These are phyloP conservation scores for Pseudotulostoma volvatum DNA, from an alignment of 495 filamentous ascomycete species.

Conservation along the genomic window DNA sequence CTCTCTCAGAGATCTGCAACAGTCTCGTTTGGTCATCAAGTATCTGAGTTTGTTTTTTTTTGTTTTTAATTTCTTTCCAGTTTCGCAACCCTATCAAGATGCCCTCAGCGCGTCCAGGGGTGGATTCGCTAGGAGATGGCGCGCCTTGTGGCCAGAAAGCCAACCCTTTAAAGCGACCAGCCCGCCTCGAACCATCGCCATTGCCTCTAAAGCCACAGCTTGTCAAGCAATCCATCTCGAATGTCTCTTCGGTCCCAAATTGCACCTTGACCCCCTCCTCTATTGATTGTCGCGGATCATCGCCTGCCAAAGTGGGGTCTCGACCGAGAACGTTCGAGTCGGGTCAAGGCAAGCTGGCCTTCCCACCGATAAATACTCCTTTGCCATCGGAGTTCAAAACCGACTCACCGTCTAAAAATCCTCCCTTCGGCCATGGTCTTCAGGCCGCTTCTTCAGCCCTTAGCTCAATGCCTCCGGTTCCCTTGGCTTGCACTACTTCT, in stretches of 20 bases:
- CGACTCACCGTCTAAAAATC: conserved; percentile 76
- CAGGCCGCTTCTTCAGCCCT: conserved; percentile 27
- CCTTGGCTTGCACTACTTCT: conserved; percentile 35
- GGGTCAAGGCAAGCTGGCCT: conserved; percentile 23
- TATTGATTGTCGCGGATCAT: conserved; percentile 33
- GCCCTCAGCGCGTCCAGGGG: conserved; percentile 48
- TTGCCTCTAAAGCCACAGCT: conserved; percentile 33
- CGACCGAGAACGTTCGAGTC: conserved; percentile 21
- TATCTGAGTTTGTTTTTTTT: no score
- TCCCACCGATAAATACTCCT: conserved; percentile 59
- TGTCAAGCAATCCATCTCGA: no score
- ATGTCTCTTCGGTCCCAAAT: conserved; percentile 24
- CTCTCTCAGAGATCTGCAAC: no score
- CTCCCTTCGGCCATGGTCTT: conserved; percentile 28
- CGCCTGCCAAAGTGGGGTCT: conserved; percentile 38
- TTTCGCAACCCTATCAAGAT: no score
- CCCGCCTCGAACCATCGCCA: conserved; percentile 28
- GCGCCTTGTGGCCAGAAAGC: conserved; percentile 13
- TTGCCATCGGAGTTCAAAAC: conserved; percentile 45
- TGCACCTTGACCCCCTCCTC: conserved; percentile 40
- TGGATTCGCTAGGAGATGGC: conserved; percentile 17
- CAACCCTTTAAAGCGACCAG: conserved; percentile 11
- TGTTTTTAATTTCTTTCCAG: no score
- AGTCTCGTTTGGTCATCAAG: no score
- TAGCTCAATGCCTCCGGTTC: conserved; percentile 48